Conservation (phyloP, 441 rosid genomes). For the Erodium trifolium region DNA sequence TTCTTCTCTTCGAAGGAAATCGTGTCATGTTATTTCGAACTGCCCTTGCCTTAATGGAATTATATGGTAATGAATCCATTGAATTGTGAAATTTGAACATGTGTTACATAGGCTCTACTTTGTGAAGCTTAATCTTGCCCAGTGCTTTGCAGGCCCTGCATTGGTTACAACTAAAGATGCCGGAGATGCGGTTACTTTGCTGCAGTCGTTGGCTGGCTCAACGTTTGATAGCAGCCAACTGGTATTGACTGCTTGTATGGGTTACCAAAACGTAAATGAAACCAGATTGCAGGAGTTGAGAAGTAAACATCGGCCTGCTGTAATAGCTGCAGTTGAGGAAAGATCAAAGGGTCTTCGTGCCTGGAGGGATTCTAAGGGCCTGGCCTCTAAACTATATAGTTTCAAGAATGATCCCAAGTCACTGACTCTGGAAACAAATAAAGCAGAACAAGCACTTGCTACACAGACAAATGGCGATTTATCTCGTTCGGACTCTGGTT, state of each 20-base stretch:
- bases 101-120: constrained; percentile 16
- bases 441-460: constrained; percentile 26
- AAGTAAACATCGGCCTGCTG: constrained; percentile 80
- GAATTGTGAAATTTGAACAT: constrained; percentile 17
- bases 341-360: constrained; percentile 91
- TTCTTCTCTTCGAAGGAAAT: constrained; percentile 92
- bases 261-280: constrained; percentile 89
- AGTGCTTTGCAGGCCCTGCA: constrained; percentile 75
- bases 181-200: constrained; percentile 95
- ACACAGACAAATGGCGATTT: constrained; percentile 49
- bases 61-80: constrained; percentile 65
- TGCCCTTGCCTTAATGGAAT: constrained; percentile 93
- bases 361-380: constrained; percentile 78
- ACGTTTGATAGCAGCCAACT: constrained; percentile 99
- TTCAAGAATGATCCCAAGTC: constrained; percentile 59
- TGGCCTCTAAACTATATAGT: constrained; percentile 83
- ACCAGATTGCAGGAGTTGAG: constrained; percentile 66
- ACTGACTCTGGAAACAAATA: constrained; percentile 11
- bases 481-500: constrained; percentile 65
- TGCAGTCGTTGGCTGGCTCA: constrained; percentile 91
- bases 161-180: constrained; percentile 96
- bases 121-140: constrained; percentile 27
- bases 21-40: constrained; percentile 95
- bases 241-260: constrained; percentile 98
- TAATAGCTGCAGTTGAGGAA: constrained; percentile 75